Evolutionary conservation across 495 filamentous ascomycete species (phyloP), one percentile per base, ranked within the genome.

Genomic region (Sporormia fimetaria): DNA sequence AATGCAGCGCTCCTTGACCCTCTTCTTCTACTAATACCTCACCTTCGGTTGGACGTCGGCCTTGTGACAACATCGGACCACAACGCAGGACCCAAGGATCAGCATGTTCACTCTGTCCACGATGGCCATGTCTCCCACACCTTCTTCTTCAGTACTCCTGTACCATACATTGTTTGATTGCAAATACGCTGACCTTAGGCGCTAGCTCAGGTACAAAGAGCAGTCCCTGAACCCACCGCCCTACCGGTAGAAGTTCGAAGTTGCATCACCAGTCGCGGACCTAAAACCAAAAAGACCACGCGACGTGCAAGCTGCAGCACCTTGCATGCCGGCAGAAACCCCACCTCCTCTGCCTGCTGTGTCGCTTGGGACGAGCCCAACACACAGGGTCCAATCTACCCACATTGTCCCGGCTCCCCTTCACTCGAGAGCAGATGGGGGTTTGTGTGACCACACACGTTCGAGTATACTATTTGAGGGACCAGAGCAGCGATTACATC

Each of bases 301-400:
- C 42, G 30, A 27, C 36, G 29, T 18, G 30, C 27, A 44, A 23
- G 17, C 35, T n/a, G 15, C 47, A 35, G 16, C 40, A 36, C 14
- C 17, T 29, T 21, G 27, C 40, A 44, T 51, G 31, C 38, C 40
- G 47, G 47, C 36, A 51, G 31, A 44, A 49, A 44, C 47, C 31
- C 41, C 47, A 51, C 47, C 36, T 37, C n/a, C n/a, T 49, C 18
- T 28, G 17, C 30, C 16, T 10, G 0, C 18, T 38, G 25, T 26
- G n/a, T n/a, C n/a, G n/a, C n/a, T n/a, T n/a, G n/a, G n/a, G n/a
- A 49, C 27, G 24, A 21, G 28, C 6, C 26, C 26, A 46, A 14
- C 20, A 33, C 35, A 30, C 42, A 46, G 35, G 33, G 34, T 28
- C 35, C 35, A 38, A 14, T 9, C 29, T 4, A 18, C 11, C 11